Evolutionary conservation across 306 rosid species (phyloP).

Genomic region (Abrus pulchellus): DNA sequence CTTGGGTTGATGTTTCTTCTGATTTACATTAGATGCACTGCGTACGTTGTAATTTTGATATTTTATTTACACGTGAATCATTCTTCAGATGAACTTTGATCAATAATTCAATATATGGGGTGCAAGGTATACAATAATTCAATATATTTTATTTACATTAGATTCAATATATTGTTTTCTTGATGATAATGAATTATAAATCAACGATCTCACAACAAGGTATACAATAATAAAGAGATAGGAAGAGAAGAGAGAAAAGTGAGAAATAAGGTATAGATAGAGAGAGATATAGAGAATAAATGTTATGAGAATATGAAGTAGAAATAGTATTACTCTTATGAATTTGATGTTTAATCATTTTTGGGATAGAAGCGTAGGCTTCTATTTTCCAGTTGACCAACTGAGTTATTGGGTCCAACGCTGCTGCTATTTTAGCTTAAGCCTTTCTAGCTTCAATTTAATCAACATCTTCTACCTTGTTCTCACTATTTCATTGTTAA

Average conservation of each 20-base stretch:
- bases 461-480: neutral
- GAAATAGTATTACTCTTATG: too few relatives aligned
- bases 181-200: constrained; percentile 1
- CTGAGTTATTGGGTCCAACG: neutral
- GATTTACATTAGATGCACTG: constrained; percentile 20
- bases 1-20: neutral
- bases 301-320: too few relatives aligned
- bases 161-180: too few relatives aligned
- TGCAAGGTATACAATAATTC: too few relatives aligned
- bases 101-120: neutral
- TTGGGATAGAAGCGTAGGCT: neutral
- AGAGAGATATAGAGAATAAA: too few relatives aligned
- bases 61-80: neutral
- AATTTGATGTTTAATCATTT: neutral
- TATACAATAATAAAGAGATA: too few relatives aligned
- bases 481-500: neutral
- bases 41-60: neutral
- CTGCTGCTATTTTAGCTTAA: neutral
- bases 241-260: too few relatives aligned
- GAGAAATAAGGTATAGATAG: too few relatives aligned
- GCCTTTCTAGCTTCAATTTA: neutral
- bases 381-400: neutral
- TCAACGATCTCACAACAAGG: neutral
- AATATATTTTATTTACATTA: too few relatives aligned
- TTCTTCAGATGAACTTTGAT: neutral